Evolutionary conservation across 2,329 filamentous ascomycete genomes (phyloP), one percentile per base, ranked within the genome.

Genomic region (Fusarium euwallaceae): DNA sequence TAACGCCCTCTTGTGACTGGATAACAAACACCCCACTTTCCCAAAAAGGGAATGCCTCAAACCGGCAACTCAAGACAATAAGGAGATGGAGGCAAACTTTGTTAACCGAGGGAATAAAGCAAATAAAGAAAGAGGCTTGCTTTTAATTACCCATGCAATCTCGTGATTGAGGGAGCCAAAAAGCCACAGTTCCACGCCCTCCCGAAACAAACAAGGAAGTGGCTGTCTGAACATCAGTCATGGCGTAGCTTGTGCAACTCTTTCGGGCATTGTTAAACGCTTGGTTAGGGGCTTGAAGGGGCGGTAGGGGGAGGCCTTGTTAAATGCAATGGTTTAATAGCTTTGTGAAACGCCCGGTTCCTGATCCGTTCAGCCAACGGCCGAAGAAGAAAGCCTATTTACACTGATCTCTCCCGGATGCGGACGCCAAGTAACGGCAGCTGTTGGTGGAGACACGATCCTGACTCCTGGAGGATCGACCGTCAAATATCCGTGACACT

Each of bases 1-100:
- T 29, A 7, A 34, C 59, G 59, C 59, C 58, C 36, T 61, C 48
- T 55, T 55, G 48, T 34, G 17, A 55, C 48, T 55, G 48, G 48
- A 55, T 34, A 32, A 32, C 17, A 55, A 3, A 4, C 11, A 24
- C 55, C 58, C 58, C 58, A 43, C 58, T 43, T 61, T 11, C 37
- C 36, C 3, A 29, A 43, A 61, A 24, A 32, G 58, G 34, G 14
- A 32, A 43, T 22, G 11, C 8, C 36, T 12, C 36, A 29, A 29
- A 41, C n/a, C 2, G 36, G 36, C 17, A 60, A 60, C 17, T 32
- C 4, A 16, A 48, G 17, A 32, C 17, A n/a, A 55, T 34, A 12
- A 32, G 48, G 48, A 32, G 48, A 55, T 32, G 27, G 27, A 55
- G 48, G 48, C 48, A 53, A 53, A 29, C 24, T 14, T 12, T 20